Evolutionary conservation across 257 asterid species (phyloP).

Genomic region (Euphrasia confusa): DNA sequence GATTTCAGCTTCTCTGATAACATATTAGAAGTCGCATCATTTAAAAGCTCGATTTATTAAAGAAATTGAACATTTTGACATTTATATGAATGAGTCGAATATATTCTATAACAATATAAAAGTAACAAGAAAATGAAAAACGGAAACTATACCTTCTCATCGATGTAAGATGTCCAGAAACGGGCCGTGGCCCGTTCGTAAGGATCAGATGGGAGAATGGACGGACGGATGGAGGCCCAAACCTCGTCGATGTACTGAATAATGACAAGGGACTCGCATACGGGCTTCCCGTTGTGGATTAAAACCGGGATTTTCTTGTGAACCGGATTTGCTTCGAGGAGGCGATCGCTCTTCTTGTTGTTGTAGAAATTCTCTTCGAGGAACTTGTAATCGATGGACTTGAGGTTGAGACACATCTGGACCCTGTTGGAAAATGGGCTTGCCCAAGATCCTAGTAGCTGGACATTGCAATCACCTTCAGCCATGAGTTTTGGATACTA

Average conservation of each 20-base stretch:
- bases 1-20: no score
- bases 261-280: constrained; percentile 37
- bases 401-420: constrained; percentile 39
- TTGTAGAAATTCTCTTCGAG: constrained; percentile 30
- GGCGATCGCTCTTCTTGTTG: constrained; percentile 37
- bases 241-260: constrained; percentile 47
- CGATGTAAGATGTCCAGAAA: constrained; percentile 49
- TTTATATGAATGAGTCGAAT: no score
- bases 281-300: constrained; percentile 31
- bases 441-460: constrained; percentile 30
- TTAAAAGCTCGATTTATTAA: no score
- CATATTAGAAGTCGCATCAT: no score
- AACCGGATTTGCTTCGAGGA: constrained; percentile 41
- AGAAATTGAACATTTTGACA: no score
- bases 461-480: constrained; percentile 10
- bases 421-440: constrained; percentile 37
- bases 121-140: neutral
- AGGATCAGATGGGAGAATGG: constrained; percentile 37
- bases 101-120: no score
- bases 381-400: constrained; percentile 33
- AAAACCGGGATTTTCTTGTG: constrained; percentile 49
- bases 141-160: constrained; percentile 36
- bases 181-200: constrained; percentile 39
- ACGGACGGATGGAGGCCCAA: constrained; percentile 28
- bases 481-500: constrained; percentile 16